Evolutionary conservation across 2,329 filamentous ascomycete species (phyloP), one percentile per base, ranked within the genome.

Genomic region (Raffaelea ambrosiae): DNA sequence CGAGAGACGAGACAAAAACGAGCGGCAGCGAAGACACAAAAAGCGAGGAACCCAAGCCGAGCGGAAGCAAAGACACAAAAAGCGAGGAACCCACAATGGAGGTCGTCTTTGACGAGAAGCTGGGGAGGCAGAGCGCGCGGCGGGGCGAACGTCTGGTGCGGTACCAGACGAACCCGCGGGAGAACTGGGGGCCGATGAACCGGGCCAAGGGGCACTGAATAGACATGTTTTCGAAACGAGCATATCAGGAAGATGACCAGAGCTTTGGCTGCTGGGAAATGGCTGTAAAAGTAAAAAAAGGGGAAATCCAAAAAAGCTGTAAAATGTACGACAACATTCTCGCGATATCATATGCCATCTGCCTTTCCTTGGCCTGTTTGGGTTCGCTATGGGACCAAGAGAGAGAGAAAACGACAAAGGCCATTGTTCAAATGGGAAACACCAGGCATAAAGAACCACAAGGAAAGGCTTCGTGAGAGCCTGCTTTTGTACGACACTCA

Each of bases 141-240:
- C 76, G 78, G 46, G 74, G 70, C 50, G 83, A 79, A 61, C 84
- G 83, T 54, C 73, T 94, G 41, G 81, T 94, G 47, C 75, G 91
- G 53, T 98, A 96, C 65, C 93, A 95, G 69, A 69, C 83, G 51
- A 97, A 97, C 61, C 93, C 93, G 41, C 74, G 84, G 51, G 83
- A 88, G 59, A 93, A 97, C 63, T 98, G 93, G 93, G 93, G 93
- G 0, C 93, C 93, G 1, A 81, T 95, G 79, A 71, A 68, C 46
- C 70, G 71, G 54, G 77, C 77, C 22, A 72, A 64, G 54, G 70
- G 68, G n/a, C 63, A 65, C 72, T 91, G 39, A 49, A 29, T 21
- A 18, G 19, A n/a, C n/a, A n/a, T n/a, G n/a, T n/a, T n/a, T n/a
- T n/a, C 3, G 19, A 42, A 23, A 42, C 5, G 22, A 22, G 18